phyloP scores from a whole-genome alignment of 2,329 filamentous ascomycete species.

The Metarhizium humberi region DNA sequence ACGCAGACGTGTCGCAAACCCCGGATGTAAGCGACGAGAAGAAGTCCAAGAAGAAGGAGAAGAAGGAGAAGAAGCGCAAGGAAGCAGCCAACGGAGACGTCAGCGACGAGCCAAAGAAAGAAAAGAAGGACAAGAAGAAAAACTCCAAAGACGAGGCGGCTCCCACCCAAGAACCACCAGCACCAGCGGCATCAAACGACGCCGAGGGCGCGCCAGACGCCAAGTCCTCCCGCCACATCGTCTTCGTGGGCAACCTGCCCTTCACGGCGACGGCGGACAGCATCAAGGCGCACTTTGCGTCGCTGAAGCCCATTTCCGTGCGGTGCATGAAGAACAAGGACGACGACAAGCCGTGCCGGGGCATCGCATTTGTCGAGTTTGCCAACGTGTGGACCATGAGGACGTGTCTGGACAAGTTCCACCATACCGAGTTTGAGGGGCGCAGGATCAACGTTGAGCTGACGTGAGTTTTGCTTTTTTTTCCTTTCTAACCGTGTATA shows the following conservation, averaged over 20 bases:
- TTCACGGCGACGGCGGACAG: conserved; percentile 66
- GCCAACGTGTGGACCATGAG: conserved; percentile 81
- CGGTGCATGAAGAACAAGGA: conserved; percentile 64
- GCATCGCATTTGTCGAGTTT: conserved; percentile 86
- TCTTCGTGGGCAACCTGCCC: conserved; percentile 66
- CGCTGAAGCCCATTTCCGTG: conserved; percentile 40
- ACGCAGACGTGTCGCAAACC: conserved; percentile 11
- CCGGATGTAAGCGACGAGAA: conserved; percentile 3
- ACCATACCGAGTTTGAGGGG: conserved; percentile 69
- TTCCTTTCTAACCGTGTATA: background rate
- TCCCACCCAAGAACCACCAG: conserved; percentile 2
- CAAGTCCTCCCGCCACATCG: conserved; percentile 19
- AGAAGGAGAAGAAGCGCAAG: conserved; percentile 19
- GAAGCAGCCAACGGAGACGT: conserved; percentile 7
- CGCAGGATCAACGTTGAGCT: conserved; percentile 85
- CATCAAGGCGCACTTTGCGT: conserved; percentile 67
- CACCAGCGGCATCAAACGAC: conserved; percentile 1
- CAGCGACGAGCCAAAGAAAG: conserved; percentile 9
- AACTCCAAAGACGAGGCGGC: conserved; percentile 3
- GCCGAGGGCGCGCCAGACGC: background rate
- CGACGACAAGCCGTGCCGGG: conserved; percentile 53
- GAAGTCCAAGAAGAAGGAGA: conserved; percentile 14
- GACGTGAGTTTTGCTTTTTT: conserved; percentile 48
- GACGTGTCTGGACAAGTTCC: conserved; percentile 82
- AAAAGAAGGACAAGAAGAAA: conserved; percentile 10